Percentiles rank a stretch among this genome's conserved stretches.
Evolutionary conservation across 2,329 filamentous ascomycete genomes (phyloP).

Genomic region (Penicillium brevicompactum): DNA sequence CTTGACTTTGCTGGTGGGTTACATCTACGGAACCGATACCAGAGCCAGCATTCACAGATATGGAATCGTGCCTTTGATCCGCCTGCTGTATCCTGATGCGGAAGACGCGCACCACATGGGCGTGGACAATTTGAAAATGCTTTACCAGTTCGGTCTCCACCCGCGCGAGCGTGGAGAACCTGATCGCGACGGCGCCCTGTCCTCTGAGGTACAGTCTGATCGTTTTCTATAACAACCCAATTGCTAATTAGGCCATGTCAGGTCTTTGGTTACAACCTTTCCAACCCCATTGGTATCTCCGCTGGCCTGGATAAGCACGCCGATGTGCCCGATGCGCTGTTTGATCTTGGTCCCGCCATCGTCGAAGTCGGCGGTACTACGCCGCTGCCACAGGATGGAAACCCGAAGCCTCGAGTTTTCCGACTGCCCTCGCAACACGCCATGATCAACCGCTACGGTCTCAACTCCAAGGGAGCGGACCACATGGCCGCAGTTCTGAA

Average conservation of each 20-base stretch:
- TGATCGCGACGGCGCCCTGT: slow-evolving; percentile 56
- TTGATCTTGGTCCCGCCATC: slow-evolving; percentile 80
- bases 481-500: slow-evolving; percentile 78
- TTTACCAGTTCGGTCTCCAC: slow-evolving; percentile 75
- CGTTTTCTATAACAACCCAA: not conserved
- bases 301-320: slow-evolving; percentile 94
- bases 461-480: slow-evolving; percentile 90
- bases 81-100: slow-evolving; percentile 47
- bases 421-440: slow-evolving; percentile 80
- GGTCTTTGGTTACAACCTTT: slow-evolving; percentile 76
- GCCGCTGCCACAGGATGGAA: slow-evolving; percentile 82
- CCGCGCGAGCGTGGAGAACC: slow-evolving; percentile 75
- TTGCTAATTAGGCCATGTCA: slow-evolving; percentile 17
- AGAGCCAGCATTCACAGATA: slow-evolving; percentile 70
- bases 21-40: slow-evolving; percentile 74
- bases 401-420: slow-evolving; percentile 85
- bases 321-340: slow-evolving; percentile 80
- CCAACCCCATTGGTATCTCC: slow-evolving; percentile 92
- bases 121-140: slow-evolving; percentile 68
- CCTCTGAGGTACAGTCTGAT: slow-evolving; percentile 47
- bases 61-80: slow-evolving; percentile 55
- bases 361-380: slow-evolving; percentile 94
- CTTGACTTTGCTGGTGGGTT: slow-evolving; percentile 53
- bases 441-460: slow-evolving; percentile 91
- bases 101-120: slow-evolving; percentile 91